Conservation (phyloP, 2,329 filamentous ascomycete genomes). For the Blastomyces gilchristii region DNA sequence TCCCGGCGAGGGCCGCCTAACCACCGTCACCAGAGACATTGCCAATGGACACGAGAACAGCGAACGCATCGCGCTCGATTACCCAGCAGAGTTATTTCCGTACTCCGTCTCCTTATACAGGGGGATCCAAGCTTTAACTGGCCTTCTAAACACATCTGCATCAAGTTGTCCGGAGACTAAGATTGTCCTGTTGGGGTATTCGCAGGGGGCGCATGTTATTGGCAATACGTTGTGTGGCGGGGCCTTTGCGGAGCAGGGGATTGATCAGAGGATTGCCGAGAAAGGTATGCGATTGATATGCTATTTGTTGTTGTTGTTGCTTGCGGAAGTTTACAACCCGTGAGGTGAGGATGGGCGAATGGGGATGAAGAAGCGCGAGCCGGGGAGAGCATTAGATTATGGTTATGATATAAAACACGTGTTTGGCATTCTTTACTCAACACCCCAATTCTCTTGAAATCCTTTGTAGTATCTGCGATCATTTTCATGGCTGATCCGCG, state of each 20-base stretch:
- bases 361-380: neutral
- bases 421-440: neutral
- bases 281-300: conserved; percentile 14
- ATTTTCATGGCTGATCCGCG: conserved; percentile 21
- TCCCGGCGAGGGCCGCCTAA: conserved; percentile 14
- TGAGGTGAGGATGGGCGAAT: neutral
- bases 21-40: conserved; percentile 8
- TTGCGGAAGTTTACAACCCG: neutral
- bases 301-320: neutral
- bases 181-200: conserved; percentile 25
- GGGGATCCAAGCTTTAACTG: conserved; percentile 17
- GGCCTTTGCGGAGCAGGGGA: conserved; percentile 8
- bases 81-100: conserved; percentile 18
- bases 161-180: conserved; percentile 20
- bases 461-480: conserved; percentile 13
- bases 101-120: conserved; percentile 17
- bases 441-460: neutral
- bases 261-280: conserved; percentile 11
- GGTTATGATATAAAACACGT: neutral
- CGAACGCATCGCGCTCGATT: conserved; percentile 13
- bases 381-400: too few species aligned
- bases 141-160: conserved; percentile 13
- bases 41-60: conserved; percentile 4
- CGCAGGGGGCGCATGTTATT: conserved; percentile 24
- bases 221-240: conserved; percentile 24